Base-by-base conservation (phyloP, 2,329 filamentous ascomycete genomes). In the Phialocephala subalpina region DNA sequence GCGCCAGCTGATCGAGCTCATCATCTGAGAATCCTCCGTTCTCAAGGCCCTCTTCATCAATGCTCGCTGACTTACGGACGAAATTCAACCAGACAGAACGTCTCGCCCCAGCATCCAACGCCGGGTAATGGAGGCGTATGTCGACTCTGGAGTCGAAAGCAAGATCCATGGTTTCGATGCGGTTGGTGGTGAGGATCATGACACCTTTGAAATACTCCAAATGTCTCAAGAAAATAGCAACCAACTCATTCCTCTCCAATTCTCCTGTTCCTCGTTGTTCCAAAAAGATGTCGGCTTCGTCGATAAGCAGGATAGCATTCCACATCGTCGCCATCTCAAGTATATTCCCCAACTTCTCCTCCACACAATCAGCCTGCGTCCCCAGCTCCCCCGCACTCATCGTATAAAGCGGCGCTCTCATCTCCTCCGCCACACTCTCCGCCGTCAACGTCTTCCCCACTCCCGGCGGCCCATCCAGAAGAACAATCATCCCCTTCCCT, bases 241-340 rank as follows among this genome's bases (percentile, higher is more conserved):
- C 77, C 18, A 82, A 71, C 63, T 75, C 76, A 73, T 82, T 82
- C 57, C 78, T 73, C 63, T 78, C 72, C 12, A 80, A 69, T 64
- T 79, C 76, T 62, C 75, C 67, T 8, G 72, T 65, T 1, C 67
- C 61, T 3, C 78, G 72, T 3, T 73, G 68, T 64, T 78, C 75
- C 45, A 80, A 69, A 73, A 84, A 86, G 12, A 86, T 81, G 62
- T 85, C 83, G 11, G 82, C 82, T 73, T 85, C 83, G 67, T 85
- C 83, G 3, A 86, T 78, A 8, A 86, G 76, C 8, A 85, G 72
- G 7, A 86, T 80, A 11, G 81, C 82, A 40, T 81, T 78, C 83
- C 84, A 86, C n/a, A 79, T 78, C 0, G 78, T 78, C 1, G 83
- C 83, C 70, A 84, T 88, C 73, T 92, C 88, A 65, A 94, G 83